phyloP scores from a whole-genome alignment of 805 yeast species.

The Saccharomycopsis fibuligera region DNA sequence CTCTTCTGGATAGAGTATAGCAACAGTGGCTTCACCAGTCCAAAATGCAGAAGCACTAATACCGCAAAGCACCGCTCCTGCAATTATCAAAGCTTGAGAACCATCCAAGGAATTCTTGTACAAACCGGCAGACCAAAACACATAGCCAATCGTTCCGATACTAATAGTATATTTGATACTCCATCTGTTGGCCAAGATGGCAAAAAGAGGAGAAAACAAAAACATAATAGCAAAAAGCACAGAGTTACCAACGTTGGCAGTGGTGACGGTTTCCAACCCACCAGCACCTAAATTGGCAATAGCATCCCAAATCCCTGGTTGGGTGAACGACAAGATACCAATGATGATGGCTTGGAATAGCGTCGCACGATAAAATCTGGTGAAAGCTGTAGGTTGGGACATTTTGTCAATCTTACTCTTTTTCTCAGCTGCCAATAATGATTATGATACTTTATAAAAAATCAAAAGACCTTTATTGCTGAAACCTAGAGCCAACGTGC shows the following conservation, averaged over 20 bases:
- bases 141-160: slow-evolving; percentile 26
- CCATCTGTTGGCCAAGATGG: slow-evolving; percentile 24
- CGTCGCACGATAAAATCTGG: slow-evolving; percentile 18
- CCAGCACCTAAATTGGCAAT: slow-evolving; percentile 26
- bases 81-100: too few relatives aligned
- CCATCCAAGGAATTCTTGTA: too few relatives aligned
- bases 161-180: slow-evolving; percentile 23
- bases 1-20: too few relatives aligned
- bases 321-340: slow-evolving; percentile 25
- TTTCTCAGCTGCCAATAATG: too few relatives aligned
- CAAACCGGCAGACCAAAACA: too few relatives aligned
- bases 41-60: too few relatives aligned
- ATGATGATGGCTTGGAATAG: slow-evolving; percentile 21
- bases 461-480: too few relatives aligned
- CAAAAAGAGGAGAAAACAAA: slow-evolving; percentile 23
- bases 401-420: too few relatives aligned
- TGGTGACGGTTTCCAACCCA: slow-evolving; percentile 22
- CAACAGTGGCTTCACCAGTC: too few relatives aligned
- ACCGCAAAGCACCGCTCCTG: too few relatives aligned
- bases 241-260: slow-evolving; percentile 23
- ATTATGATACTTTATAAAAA: too few relatives aligned
- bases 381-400: not conserved
- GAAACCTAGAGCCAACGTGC: too few relatives aligned
- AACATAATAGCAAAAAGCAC: slow-evolving; percentile 25
- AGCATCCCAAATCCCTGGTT: slow-evolving; percentile 25